Evolutionary conservation across 495 filamentous ascomycete genomes (phyloP), one percentile per base, ranked within the genome.

Genomic region (Podospora pseudoanserina): DNA sequence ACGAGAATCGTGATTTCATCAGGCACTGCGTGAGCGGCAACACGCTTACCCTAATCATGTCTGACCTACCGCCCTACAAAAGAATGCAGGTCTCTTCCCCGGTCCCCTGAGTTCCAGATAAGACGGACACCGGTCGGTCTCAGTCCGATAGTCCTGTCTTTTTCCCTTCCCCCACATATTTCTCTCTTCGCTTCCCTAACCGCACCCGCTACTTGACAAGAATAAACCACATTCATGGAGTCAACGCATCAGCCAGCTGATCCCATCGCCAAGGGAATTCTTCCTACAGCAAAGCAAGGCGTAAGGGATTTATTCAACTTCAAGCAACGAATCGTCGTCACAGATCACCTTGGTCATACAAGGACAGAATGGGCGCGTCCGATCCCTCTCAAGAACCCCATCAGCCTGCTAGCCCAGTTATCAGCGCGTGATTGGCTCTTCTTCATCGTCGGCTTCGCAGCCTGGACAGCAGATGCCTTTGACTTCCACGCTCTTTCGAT

Each of bases 401-500:
- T 91, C 76, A 85, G 80, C 23, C 77, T 90, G 57, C 75, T 89
- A 63, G 81, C 80, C 61, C 81, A 86, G 77, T 80, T 92, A 20
- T 79, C 81, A 7, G 78, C 73, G 5, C 77, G 76, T 15, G 82
- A 86, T 70, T 91, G 88, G 89, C 66, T 88, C 19, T 89, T 86
- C 74, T 91, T 91, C 72, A 56, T 88, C 19, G 86, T 89, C 13
- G 88, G 87, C 23, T 82, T 90, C 72, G 66, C 76, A 15, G 85
- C 89, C 4, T 92, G 88, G 89, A 87, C 83, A 18, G 86, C 87
- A 16, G 90, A 91, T 75, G 89, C 88, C 5, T 91, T 90, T 76
- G 91, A 94, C 76, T 93, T 93, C 76, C 88, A 92, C 74, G 87
- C 90, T 3, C 80, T 94, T 5, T 88, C 89, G 4, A 89, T 92